phyloP scores from a whole-genome alignment of 2,329 filamentous ascomycete genomes.

The Colletotrichum salicis region DNA sequence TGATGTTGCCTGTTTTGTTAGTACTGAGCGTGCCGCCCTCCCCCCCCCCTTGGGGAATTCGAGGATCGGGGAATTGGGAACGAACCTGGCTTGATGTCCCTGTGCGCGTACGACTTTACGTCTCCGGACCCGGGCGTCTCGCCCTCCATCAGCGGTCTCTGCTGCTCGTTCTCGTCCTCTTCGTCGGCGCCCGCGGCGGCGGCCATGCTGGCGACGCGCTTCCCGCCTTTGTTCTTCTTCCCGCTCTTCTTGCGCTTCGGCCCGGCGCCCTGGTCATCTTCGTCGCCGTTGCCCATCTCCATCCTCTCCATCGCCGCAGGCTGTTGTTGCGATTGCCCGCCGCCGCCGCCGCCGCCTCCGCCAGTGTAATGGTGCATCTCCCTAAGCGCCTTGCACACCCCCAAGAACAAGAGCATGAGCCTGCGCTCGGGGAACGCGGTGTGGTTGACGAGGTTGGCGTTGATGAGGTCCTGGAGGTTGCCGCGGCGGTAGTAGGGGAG shows the following conservation, averaged over 20 bases:
- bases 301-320: conserved; percentile 58
- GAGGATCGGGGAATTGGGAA: neutral
- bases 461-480: conserved; percentile 98
- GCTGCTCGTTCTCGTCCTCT: conserved; percentile 78
- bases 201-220: conserved; percentile 40
- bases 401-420: conserved; percentile 90
- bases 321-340: conserved; percentile 19
- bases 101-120: conserved; percentile 85
- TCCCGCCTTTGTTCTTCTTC: conserved; percentile 50
- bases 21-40: neutral
- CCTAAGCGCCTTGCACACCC: conserved; percentile 87
- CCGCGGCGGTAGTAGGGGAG: conserved; percentile 95
- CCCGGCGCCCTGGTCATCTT: conserved; percentile 51
- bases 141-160: conserved; percentile 84
- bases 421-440: conserved; percentile 87
- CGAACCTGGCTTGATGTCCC: conserved; percentile 91
- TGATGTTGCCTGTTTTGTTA: conserved; percentile 79
- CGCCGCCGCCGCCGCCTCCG: neutral
- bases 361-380: conserved; percentile 92
- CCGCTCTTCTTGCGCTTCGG: conserved; percentile 42
- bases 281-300: conserved; percentile 60
- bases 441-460: conserved; percentile 97
- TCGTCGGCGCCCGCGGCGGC: conserved; percentile 62
- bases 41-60: too few relatives aligned
- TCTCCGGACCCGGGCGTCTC: conserved; percentile 78